These are phyloP conservation scores for Aegilops umbellulata DNA, from an alignment of 176 grass and related monocot species.

Conservation along the genomic window DNA sequence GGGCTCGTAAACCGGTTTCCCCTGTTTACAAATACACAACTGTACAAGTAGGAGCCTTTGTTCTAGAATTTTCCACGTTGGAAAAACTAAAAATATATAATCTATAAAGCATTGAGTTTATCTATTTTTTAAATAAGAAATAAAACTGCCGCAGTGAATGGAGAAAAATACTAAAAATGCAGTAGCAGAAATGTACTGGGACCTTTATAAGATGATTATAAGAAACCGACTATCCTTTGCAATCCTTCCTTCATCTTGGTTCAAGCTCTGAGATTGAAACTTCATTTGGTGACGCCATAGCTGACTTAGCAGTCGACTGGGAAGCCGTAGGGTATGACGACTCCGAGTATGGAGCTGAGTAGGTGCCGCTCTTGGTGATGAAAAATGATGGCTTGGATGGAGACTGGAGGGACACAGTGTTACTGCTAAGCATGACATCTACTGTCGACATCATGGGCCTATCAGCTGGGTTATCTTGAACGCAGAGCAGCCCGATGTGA, in stretches of 20 bases:
- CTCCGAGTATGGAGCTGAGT: constrained; percentile 21
- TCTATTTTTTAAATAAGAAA: background rate
- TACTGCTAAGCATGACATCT: constrained; percentile 54
- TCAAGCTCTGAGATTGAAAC: constrained; percentile 51
- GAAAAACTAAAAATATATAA: background rate
- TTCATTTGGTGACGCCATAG: constrained; percentile 26
- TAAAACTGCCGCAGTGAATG: background rate
- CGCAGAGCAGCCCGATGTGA: constrained; percentile 63
- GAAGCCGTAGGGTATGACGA: constrained; percentile 4
- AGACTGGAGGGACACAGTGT: constrained; percentile 41
- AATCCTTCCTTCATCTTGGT: constrained; percentile 35
- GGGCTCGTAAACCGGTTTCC: too few relatives aligned
- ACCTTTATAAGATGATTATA: background rate
- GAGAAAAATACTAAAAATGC: constrained; percentile 3
- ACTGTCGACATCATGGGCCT: constrained; percentile 62
- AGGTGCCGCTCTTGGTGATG: constrained; percentile 10
- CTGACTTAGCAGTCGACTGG: background rate
- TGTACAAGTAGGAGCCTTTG: background rate
- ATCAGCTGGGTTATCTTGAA: constrained; percentile 52
- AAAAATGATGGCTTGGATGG: constrained; percentile 51
- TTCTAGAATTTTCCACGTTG: background rate
- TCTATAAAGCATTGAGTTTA: background rate
- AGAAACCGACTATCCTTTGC: background rate
- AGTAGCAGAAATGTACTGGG: background rate
- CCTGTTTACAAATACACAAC: background rate